Conservation (phyloP, 495 filamentous ascomycete species). For the Lepraria neglecta region DNA sequence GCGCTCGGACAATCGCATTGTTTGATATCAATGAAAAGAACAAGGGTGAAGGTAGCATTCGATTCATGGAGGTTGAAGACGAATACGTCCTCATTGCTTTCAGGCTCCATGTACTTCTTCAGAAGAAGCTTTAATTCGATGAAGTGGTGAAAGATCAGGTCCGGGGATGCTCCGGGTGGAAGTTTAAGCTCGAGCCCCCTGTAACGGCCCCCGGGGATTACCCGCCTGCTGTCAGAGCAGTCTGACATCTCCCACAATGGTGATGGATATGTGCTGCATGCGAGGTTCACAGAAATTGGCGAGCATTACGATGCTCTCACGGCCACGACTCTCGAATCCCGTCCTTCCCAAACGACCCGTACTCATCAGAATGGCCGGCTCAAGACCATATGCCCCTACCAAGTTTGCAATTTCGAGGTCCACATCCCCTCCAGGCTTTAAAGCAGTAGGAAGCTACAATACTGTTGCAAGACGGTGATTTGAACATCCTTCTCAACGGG, state of each 20-base stretch:
- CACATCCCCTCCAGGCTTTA: constrained; percentile 10
- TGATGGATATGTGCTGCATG: neutral
- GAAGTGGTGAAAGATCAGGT: no score
- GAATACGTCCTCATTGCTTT: no score
- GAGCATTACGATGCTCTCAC: neutral
- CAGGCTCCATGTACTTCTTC: no score
- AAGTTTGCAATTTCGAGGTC: neutral
- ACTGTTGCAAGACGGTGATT: constrained; percentile 16
- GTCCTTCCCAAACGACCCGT: neutral
- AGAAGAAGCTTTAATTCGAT: no score
- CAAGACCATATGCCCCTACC: neutral
- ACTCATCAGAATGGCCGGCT: neutral
- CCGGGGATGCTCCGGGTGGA: no score
- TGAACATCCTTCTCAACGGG: no score
- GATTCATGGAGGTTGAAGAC: no score
- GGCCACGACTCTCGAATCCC: neutral
- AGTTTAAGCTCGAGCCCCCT: no score
- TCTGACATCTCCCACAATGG: neutral
- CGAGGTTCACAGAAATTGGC: neutral
- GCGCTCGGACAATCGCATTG: no score
- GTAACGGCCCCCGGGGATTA: no score
- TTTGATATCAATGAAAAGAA: no score
- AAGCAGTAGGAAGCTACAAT: constrained; percentile 16
- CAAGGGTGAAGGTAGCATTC: no score
- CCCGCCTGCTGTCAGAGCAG: neutral